These are phyloP conservation scores for Stramenopiles sp. DNA, from an alignment of 352 stramenopile species.

Conservation along the genomic window DNA sequence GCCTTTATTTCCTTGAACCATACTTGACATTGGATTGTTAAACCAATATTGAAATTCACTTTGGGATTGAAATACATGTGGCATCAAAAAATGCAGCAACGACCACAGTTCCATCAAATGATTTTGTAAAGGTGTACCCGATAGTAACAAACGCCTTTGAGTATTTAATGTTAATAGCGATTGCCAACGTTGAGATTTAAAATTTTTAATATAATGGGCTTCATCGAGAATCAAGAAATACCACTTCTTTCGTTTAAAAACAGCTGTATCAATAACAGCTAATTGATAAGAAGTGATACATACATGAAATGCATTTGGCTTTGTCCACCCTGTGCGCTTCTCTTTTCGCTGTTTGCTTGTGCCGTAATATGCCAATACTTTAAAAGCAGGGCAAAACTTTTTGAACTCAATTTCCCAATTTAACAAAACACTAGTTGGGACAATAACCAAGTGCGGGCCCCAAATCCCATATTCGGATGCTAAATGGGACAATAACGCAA, in stretches of 20 bases:
- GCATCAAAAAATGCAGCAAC: conserved; percentile 95
- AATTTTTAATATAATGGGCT: conserved; percentile 99
- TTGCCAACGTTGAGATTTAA: conserved; percentile 90
- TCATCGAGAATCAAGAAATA: conserved; percentile 93
- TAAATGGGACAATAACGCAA: conserved; percentile 24
- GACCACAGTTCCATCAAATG: conserved; percentile 93
- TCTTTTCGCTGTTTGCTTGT: conserved; percentile 78
- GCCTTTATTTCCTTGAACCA: conserved; percentile 38
- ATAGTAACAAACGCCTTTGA: conserved; percentile 67
- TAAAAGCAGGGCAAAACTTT: conserved; percentile 86
- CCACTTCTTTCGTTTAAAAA: conserved; percentile 95
- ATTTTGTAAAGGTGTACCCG: conserved; percentile 91
- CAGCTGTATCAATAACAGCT: conserved; percentile 84
- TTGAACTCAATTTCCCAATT: conserved; percentile 99
- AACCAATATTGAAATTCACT: conserved; percentile 24
- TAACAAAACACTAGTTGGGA: conserved; percentile 20
- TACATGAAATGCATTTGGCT: conserved; percentile 84
- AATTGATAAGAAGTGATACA: conserved; percentile 97
- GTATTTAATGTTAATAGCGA: conserved; percentile 93
- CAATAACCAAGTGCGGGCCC: background rate
- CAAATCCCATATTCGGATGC: background rate
- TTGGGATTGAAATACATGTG: conserved; percentile 75
- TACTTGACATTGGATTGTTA: background rate
- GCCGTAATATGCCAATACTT: conserved; percentile 97
- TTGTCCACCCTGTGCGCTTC: conserved; percentile 78